Conservation (phyloP, 2,329 filamentous ascomycete genomes). For the Chaetomium sp. region DNA sequence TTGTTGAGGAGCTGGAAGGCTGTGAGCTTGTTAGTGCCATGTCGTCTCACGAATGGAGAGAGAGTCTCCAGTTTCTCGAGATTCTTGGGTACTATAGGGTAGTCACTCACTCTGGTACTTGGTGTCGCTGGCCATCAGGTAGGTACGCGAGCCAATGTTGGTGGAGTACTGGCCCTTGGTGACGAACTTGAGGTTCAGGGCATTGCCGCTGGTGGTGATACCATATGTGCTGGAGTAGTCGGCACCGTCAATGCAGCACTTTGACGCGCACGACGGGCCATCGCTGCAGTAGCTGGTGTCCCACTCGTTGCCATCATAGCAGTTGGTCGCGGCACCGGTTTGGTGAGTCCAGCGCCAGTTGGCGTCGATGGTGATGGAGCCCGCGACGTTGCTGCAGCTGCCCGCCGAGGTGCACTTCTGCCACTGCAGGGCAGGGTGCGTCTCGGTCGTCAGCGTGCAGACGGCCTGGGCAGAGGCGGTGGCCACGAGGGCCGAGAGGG, state of each 20-base stretch:
- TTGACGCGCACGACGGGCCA: constrained; percentile 38
- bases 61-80: background rate
- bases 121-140: constrained; percentile 55
- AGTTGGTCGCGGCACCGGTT: constrained; percentile 43
- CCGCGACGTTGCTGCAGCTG: constrained; percentile 42
- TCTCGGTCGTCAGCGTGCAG: constrained; percentile 42
- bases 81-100: background rate
- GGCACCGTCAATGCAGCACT: constrained; percentile 49
- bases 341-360: constrained; percentile 58
- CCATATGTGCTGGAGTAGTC: constrained; percentile 48
- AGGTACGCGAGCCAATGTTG: constrained; percentile 52
- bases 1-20: constrained; percentile 58
- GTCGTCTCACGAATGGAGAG: background rate
- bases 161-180: constrained; percentile 42
- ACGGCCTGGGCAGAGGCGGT: constrained; percentile 44
- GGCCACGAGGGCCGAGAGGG: constrained; percentile 36
- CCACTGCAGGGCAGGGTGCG: constrained; percentile 48
- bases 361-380: constrained; percentile 49
- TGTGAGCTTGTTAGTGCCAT: background rate
- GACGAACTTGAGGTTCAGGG: constrained; percentile 51
- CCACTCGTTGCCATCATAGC: constrained; percentile 49
- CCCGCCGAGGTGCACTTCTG: constrained; percentile 45
- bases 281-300: constrained; percentile 37
- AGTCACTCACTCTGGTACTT: constrained; percentile 47
- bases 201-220: constrained; percentile 44